Evolutionary conservation across 495 filamentous ascomycete genomes (phyloP), one percentile per base, ranked within the genome.

Genomic region (Polyplosphaeria fusca): DNA sequence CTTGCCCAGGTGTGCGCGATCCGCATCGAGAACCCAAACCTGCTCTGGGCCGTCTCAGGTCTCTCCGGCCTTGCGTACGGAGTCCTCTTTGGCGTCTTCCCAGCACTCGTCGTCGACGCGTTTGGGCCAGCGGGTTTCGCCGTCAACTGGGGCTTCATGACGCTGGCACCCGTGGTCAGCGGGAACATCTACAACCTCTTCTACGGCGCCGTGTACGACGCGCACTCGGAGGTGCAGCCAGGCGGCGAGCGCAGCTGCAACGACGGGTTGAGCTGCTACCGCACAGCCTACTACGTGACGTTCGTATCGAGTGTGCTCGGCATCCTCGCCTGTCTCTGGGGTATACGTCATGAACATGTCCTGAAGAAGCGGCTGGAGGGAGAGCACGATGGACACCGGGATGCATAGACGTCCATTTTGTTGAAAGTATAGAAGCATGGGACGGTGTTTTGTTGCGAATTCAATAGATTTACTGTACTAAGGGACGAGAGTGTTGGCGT

Each of bases 21-120:
- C 30, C 80, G 74, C n/a, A 83, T 96, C 61, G 76, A 78, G 56
- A 90, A 94, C 71, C 93, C 93, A 0, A 79, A 92, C 66, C 72
- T 80, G 27, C 83, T 97, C 2, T 82, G 78, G 58, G 70, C 88
- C 35, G 85, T 97, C 26, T 96, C 91, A 1, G 79, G 79, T 1
- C 77, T 96, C 38, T 95, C 86, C 4, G 93, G 93, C 12, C 75
- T 97, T 5, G 93, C 84, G 4, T 98, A 98, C 73, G 93, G 93
- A 0, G 89, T 95, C 63, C 78, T 97, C 2, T 97, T 96, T 67
- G 93, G 94, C 62, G 90, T 95, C 48, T 96, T 87, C 73, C 94
- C 93, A 7, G 88, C 94, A 0, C 82, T 98, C 44, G 86, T 91
- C 2, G 87, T 91, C 12, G 91, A 97, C 66, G 84, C 86, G 2